These are phyloP conservation scores for Blastocystis sp. DNA, from an alignment of 352 stramenopile species.

Conservation along the genomic window DNA sequence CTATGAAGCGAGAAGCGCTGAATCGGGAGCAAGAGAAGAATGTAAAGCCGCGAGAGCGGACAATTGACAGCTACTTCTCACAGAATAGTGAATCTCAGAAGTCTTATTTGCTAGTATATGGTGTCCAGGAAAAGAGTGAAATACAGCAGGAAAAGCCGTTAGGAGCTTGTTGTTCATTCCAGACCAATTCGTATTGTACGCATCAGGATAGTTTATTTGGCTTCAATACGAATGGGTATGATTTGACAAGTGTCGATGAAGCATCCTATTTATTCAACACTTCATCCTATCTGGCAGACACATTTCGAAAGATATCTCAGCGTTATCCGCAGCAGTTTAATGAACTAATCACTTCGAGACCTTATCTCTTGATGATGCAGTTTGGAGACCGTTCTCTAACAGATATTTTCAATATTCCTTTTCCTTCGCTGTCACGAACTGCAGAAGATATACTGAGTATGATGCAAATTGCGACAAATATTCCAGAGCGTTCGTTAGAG, in stretches of 20 bases:
- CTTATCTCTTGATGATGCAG: background rate
- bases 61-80: conserved; percentile 3
- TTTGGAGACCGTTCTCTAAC: background rate
- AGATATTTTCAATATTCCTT: background rate
- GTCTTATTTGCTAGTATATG: background rate
- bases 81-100: background rate
- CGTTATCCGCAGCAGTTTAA: background rate
- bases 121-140: background rate
- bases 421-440: background rate
- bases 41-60: background rate
- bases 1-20: background rate
- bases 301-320: background rate
- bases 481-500: background rate
- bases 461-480: background rate
- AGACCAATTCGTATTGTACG: background rate
- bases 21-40: background rate
- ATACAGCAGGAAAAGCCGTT: background rate
- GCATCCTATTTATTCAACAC: background rate
- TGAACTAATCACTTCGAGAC: background rate
- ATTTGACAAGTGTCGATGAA: background rate
- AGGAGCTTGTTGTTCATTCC: background rate
- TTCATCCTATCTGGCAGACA: background rate
- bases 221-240: background rate
- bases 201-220: background rate
- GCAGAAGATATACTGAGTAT: background rate